These are phyloP conservation scores for Mycena vitilis DNA, from an alignment of 768 basidiomycete species.

Conservation along the genomic window DNA sequence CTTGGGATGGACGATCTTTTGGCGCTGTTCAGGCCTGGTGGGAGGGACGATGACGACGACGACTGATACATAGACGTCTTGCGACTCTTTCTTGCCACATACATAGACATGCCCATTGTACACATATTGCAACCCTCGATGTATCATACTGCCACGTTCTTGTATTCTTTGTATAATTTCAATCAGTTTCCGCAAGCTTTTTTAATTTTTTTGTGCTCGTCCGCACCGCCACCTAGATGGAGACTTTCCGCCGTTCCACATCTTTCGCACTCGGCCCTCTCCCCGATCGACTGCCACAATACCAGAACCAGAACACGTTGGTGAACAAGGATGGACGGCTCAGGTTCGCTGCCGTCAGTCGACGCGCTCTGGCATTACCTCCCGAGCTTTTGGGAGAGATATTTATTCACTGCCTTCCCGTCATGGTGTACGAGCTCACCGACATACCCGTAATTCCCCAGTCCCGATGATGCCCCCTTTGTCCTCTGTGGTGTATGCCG, in stretches of 20 bases:
- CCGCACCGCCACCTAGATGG: not conserved
- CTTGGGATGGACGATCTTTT: constrained; percentile 89
- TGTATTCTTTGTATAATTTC: no score
- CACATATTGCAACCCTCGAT: not conserved
- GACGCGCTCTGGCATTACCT: not conserved
- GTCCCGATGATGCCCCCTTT: not conserved
- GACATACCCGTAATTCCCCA: constrained; percentile 4
- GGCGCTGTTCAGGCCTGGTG: constrained; percentile 75
- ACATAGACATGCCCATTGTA: not conserved
- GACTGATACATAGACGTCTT: not conserved
- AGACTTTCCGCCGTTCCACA: not conserved
- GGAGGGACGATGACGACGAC: constrained; percentile 70
- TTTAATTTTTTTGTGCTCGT: no score
- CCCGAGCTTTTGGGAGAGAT: constrained; percentile 8
- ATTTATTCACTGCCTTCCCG: not conserved
- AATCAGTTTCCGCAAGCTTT: no score
- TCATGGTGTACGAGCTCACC: not conserved
- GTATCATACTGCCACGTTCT: not conserved
- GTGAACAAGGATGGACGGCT: not conserved
- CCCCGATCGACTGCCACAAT: not conserved
- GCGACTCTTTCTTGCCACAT: not conserved
- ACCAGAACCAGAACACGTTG: constrained; percentile 5
- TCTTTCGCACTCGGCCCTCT: not conserved
- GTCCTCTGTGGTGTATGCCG: not conserved
- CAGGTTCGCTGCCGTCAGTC: not conserved